Evolutionary conservation across 208 protist genomes (phyloP).

Genomic region (Leishmania mexicana): DNA sequence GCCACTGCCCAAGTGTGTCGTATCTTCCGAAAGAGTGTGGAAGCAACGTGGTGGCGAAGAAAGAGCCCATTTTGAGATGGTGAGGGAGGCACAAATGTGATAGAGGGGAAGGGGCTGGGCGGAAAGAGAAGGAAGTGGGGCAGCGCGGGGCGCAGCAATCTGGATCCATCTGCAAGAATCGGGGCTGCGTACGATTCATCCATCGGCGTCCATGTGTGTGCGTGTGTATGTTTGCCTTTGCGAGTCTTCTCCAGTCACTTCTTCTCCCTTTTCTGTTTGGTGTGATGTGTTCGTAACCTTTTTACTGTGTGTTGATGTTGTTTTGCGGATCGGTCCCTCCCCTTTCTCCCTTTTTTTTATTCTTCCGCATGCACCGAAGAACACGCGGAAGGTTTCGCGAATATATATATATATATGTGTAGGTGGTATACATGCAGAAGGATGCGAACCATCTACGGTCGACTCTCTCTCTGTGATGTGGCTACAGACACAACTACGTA

Average conservation of each 20-base stretch:
- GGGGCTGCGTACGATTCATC: background rate
- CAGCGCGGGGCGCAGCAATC: too few species aligned
- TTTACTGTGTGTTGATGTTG: background rate
- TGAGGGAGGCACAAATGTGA: too few species aligned
- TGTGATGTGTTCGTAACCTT: background rate
- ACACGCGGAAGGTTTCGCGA: background rate
- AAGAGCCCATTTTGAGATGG: too few species aligned
- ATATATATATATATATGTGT: slow-evolving; percentile 1
- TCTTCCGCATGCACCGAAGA: background rate
- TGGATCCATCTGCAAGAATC: too few species aligned
- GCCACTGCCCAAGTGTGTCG: too few species aligned
- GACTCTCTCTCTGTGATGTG: background rate
- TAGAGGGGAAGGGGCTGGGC: too few species aligned
- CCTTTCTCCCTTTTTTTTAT: background rate
- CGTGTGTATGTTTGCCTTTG: background rate
- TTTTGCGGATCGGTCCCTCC: background rate
- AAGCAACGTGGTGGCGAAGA: too few species aligned
- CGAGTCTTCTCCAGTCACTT: background rate
- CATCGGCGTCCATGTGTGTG: background rate
- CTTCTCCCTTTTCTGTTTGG: background rate
- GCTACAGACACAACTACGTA: too few species aligned
- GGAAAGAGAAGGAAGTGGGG: too few species aligned
- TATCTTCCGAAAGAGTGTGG: too few species aligned
- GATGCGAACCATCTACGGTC: background rate
- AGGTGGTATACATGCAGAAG: background rate